These are phyloP conservation scores for Dendrocalamus latiflorus DNA, from an alignment of 202 grass and related monocot species.

Conservation along the genomic window DNA sequence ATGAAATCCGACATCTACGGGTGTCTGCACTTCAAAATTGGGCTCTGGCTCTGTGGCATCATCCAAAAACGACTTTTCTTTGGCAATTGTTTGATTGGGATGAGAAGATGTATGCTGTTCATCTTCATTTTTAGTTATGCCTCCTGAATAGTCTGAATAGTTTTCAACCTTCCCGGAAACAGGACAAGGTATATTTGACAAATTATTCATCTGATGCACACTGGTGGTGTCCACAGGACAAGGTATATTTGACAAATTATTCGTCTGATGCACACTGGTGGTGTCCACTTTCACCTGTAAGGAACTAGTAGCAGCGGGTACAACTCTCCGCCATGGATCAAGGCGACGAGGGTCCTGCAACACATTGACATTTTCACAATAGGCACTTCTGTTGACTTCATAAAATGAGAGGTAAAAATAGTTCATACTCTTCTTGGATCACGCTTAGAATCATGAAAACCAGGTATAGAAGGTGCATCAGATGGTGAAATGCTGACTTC, in stretches of 20 bases:
- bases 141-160: conserved; percentile 33
- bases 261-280: conserved; percentile 23
- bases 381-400: conserved; percentile 19
- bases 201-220: conserved; percentile 35
- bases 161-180: conserved; percentile 48
- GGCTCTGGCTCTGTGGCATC: conserved; percentile 23
- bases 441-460: conserved; percentile 68
- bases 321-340: conserved; percentile 72
- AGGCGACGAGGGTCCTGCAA: conserved; percentile 95
- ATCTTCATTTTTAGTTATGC: conserved; percentile 32
- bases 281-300: conserved; percentile 47
- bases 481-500: conserved; percentile 30
- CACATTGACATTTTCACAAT: conserved; percentile 29
- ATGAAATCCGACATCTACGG: conserved; percentile 19
- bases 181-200: conserved; percentile 33
- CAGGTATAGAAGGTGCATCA: conserved; percentile 31
- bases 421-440: conserved; percentile 91
- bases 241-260: conserved; percentile 37
- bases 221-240: conserved; percentile 32
- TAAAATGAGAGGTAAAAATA: conserved; percentile 33
- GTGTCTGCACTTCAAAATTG: conserved; percentile 30
- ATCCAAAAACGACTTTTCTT: conserved; percentile 35
- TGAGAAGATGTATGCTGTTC: conserved; percentile 23
- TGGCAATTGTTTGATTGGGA: conserved; percentile 12
- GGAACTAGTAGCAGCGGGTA: conserved; percentile 38